Evolutionary conservation across 768 basidiomycete species (phyloP), one percentile per base, ranked within the genome.

Genomic region (Cystofilobasidium capitatum): DNA sequence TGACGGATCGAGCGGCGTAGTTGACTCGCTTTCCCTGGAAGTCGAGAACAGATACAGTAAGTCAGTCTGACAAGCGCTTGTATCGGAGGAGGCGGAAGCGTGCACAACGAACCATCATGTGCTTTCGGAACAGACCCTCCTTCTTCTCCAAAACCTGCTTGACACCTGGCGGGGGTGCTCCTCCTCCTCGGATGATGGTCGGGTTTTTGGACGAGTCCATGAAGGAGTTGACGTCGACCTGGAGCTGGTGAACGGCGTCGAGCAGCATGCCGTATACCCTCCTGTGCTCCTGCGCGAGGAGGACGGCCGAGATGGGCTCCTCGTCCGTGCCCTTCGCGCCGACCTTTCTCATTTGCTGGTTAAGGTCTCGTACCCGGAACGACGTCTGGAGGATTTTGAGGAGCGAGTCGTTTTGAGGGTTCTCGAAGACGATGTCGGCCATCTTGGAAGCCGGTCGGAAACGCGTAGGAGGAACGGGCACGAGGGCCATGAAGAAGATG

Each of bases 71-170:
- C 20, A 45, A 31, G 31, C 13, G 7, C 13, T 26, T 3, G 44
- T 20, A 20, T 9, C 35, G 31, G 36, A 65, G 55, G 29, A 58
- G 39, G 45, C 61, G 64, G 29, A 58, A 35, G 35, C 8, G 64
- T 35, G 60, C 63, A 14, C 35, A 31, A 77, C 83, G 65, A 66
- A 91, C 93, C 96, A 99, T 99, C 96, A 99, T 98, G 74, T 99
- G 86, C 79, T 93, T 96, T 66, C 96, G 82, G 82, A 99, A 99
- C 58, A 99, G 76, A 54, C 96, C 96, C 71, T 98, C 96, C 78
- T 99, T 99, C 83, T 98, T 99, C 80, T 99, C 96, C 73, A 99
- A 79, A 16, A 88, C 84, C 77, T 99, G 94, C 81, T 98, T 99
- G 70, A 99, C 85, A 70, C 96, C 96, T 51, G 86, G 81, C 39